Percentiles rank a stretch among this genome's conserved stretches.
Conservation (phyloP, 2,329 filamentous ascomycete genomes). For the Amauroascus niger region DNA sequence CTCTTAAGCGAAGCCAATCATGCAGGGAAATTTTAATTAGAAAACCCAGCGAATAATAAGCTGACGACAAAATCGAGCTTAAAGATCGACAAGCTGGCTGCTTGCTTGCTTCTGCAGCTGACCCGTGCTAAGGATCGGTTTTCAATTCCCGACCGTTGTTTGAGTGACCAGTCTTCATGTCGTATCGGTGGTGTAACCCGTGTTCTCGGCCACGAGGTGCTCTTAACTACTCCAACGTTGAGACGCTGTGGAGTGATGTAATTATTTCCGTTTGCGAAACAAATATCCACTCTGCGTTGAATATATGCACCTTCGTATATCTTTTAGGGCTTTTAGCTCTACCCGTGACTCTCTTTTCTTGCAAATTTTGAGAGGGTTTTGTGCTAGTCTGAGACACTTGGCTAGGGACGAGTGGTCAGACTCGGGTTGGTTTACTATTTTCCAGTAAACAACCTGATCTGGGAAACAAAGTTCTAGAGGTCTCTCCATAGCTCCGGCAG, state of each 20-base stretch:
- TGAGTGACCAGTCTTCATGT: neutral
- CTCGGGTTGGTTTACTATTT: neutral
- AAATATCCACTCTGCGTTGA: neutral
- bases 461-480: neutral
- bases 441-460: neutral
- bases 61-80: neutral
- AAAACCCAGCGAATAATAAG: conserved; percentile 5
- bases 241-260: neutral
- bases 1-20: neutral
- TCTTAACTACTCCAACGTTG: neutral
- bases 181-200: neutral
- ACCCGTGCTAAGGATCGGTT: neutral
- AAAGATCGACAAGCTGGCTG: neutral
- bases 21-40: neutral
- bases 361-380: too few species aligned
- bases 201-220: neutral
- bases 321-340: neutral
- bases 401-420: conserved; percentile 1
- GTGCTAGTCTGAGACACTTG: conserved; percentile 3
- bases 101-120: neutral
- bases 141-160: neutral
- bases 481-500: neutral
- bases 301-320: neutral
- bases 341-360: neutral
- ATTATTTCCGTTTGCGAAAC: neutral